A percentile compares a stretch with the other conserved stretches of the same genome.
phyloP scores from a whole-genome alignment of 192 early-diverging fungal genomes.

The Funneliformis mosseae region DNA sequence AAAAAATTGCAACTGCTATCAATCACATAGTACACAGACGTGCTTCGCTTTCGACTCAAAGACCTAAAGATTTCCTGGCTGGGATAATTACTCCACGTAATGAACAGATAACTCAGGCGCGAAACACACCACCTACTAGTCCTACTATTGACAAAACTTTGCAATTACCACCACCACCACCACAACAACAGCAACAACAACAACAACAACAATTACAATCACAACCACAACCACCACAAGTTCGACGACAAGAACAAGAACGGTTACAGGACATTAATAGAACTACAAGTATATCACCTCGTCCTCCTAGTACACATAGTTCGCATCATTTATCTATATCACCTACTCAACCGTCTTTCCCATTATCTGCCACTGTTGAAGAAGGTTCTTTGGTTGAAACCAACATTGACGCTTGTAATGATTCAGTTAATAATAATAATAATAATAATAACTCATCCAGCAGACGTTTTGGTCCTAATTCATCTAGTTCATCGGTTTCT shows the following conservation, averaged over 20 bases:
- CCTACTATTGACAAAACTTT: background rate
- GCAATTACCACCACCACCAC: background rate
- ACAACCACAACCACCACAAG: background rate
- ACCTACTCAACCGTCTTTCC: slow-evolving; percentile 9
- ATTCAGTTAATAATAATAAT: slow-evolving; percentile 16
- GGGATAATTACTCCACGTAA: background rate
- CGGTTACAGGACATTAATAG: background rate
- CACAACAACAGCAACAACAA: background rate
- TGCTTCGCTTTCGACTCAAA: slow-evolving; percentile 10
- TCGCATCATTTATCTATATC: background rate
- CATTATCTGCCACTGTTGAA: slow-evolving; percentile 1
- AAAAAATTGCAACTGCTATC: background rate
- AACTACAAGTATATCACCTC: background rate
- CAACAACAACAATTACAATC: no score
- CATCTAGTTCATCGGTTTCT: slow-evolving; percentile 35
- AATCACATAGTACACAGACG: slow-evolving; percentile 28
- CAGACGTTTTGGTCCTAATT: background rate
- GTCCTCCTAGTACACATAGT: slow-evolving; percentile 10
- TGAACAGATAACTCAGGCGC: background rate
- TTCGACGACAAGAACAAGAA: background rate
- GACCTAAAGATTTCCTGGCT: background rate
- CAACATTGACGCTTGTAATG: background rate
- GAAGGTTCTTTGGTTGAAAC: background rate
- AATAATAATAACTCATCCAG: background rate
- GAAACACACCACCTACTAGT: background rate